Base-by-base conservation (phyloP, 1,139 yeast species). In the Suhomyces atakaporum region DNA sequence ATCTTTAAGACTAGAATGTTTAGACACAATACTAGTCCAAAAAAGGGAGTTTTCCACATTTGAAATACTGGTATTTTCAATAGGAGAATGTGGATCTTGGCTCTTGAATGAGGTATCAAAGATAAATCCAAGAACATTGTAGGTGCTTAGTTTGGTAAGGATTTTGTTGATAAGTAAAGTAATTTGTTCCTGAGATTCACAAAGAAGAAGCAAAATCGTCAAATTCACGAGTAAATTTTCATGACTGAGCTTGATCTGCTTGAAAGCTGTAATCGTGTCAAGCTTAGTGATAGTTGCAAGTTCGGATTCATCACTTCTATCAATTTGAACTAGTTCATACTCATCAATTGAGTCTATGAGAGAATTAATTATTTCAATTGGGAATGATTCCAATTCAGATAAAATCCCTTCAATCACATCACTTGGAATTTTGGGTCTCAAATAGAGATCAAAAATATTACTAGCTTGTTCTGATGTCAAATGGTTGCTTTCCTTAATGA, bases 191-290 rank as follows among this genome's bases (percentile, higher is more conserved):
- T 60, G 60, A 12, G 53, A 51, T 35, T 67, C 73, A 25, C 67
- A 60, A 1, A 72, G 62, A 16, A 70, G 43, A 22, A 72, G 47
- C 22, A 73, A 47, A 14, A 71, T 49, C 14, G 63, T 44, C 35
- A 63, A 49, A 33, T 53, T 58, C 19, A 55, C 35, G 33, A 63
- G 50, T 13, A 60, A 44, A 5, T 38, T 46, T 26, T 56, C 60
- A 42, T 67, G 73, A 6, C 42, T 43, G 7, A 43, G 39, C 28
- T 56, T 57, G 29, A 66, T 63, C 20, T 49, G 47, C 34, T 57
- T 59, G 39, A 66, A 58, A 1, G 61, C 44, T 7, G 43, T 40
- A 4, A 63, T 45, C 1, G 63, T 41, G 19, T 47, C 40, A 19
- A 63, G 45, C 44, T 56, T 63, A 3, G 49, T 45, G 18, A 62